Evolutionary conservation across 1,284 basidiomycete species (phyloP), one percentile per base, ranked within the genome.

Genomic region (Cutaneotrichosporon cavernicola): DNA sequence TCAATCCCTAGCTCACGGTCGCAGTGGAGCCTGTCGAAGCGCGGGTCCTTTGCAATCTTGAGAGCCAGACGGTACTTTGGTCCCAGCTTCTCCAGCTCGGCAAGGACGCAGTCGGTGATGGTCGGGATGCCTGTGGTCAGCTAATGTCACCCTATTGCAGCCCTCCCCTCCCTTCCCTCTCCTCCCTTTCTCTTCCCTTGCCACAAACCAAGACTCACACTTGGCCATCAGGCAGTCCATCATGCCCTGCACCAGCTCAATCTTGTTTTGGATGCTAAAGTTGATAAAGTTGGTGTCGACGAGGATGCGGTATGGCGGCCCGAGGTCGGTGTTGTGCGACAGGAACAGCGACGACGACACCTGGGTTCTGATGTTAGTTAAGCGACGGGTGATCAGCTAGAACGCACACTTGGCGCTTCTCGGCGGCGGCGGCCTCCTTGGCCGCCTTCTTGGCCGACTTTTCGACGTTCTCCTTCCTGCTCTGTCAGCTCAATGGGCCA

Each of bases 271-370:
- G 57, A 99, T 85, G 70, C 90, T 92, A 79, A 99, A 96, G 79
- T 99, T 99, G 85, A 99, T 98, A 76, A 99, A 99, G 80, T 99
- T 99, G 75, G 97, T 99, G 81, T 99, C 97, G 64, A 99, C 93
- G 51, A 99, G 86, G 11, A 99, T 91, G 31, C 96, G 88, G 78
- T 99, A 99, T 0, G 97, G 97, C 0, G 97, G 97, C 0, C 92
- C 95, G 36, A 99, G 89, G 13, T 95, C 90, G 18, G 91, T 90
- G 79, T 99, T 99, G 80, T 99, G 97, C 26, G 91, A 88, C 65
- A 99, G 85, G 85, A 99, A 99, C 71, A 99, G 86, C 11, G 71
- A 63, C 50, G 63, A 68, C 38, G 65, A 70, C 4, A 76, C 70
- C 68, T 75, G 72, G 38, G 70, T 66, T 26, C 69, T 73, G 53